A percentile compares a stretch with the other conserved stretches of the same genome.
Conservation (phyloP, 495 filamentous ascomycete species). For the Aspergillus baeticus region DNA sequence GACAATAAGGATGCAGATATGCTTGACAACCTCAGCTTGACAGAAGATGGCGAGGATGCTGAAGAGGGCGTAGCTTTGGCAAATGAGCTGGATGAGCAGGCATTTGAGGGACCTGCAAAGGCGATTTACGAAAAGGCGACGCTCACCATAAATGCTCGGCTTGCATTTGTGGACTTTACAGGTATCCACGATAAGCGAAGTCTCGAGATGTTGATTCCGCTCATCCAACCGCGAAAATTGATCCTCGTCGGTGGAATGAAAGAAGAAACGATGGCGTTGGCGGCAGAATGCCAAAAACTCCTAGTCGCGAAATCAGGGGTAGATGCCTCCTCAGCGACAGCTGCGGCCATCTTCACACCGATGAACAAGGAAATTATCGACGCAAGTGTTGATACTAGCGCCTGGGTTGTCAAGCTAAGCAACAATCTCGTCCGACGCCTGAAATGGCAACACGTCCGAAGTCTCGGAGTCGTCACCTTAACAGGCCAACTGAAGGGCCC, state of each 20-base stretch:
- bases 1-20: constrained; percentile 44
- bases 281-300: constrained; percentile 76
- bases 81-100: constrained; percentile 45
- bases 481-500: constrained; percentile 61
- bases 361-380: constrained; percentile 67
- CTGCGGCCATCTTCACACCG: constrained; percentile 76
- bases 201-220: constrained; percentile 88
- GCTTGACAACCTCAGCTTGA: constrained; percentile 38
- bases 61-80: constrained; percentile 50
- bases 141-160: constrained; percentile 65
- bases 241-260: constrained; percentile 80
- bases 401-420: constrained; percentile 90
- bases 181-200: constrained; percentile 92
- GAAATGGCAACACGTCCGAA: constrained; percentile 92
- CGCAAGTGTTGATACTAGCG: constrained; percentile 95
- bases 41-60: constrained; percentile 42
- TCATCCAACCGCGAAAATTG: constrained; percentile 90
- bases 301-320: constrained; percentile 53
- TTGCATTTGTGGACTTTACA: constrained; percentile 87
- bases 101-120: constrained; percentile 70
- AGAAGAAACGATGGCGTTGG: constrained; percentile 73
- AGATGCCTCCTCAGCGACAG: constrained; percentile 37
- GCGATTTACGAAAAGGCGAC: constrained; percentile 58
- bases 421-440: constrained; percentile 77
- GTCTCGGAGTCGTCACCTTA: constrained; percentile 83